A percentile compares a stretch with the other conserved stretches of the same genome.
These are phyloP conservation scores for Schwanniomyces yamadae DNA, from an alignment of 805 yeast species.

Conservation along the genomic window DNA sequence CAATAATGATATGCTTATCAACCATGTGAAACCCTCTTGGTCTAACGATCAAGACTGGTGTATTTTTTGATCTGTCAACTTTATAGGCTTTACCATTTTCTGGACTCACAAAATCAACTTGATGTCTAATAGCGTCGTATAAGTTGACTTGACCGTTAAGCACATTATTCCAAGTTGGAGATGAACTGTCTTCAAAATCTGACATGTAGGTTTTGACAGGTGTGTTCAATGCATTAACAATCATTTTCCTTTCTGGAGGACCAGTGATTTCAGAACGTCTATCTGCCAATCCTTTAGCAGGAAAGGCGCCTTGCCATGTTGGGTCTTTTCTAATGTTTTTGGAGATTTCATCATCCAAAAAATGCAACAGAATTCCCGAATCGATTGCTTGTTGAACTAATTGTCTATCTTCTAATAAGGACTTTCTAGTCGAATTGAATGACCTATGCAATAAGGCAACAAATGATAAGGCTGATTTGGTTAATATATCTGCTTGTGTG, in stretches of 20 bases:
- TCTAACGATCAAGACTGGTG: slow-evolving; percentile 18
- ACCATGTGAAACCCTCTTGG: slow-evolving; percentile 26
- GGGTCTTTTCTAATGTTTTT: slow-evolving; percentile 13
- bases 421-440: slow-evolving; percentile 15
- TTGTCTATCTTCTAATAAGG: slow-evolving; percentile 15
- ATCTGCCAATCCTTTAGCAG: slow-evolving; percentile 17
- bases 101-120: slow-evolving; percentile 14
- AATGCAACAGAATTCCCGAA: slow-evolving; percentile 13
- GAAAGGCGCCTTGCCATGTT: slow-evolving; percentile 18
- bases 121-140: slow-evolving; percentile 19
- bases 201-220: slow-evolving; percentile 21
- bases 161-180: slow-evolving; percentile 20
- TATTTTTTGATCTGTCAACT: slow-evolving; percentile 21
- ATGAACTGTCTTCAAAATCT: slow-evolving; percentile 19
- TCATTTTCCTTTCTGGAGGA: slow-evolving; percentile 23
- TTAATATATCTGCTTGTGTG: slow-evolving; percentile 19
- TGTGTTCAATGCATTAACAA: slow-evolving; percentile 21
- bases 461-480: slow-evolving; percentile 17
- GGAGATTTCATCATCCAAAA: slow-evolving; percentile 12
- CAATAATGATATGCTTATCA: slow-evolving; percentile 18
- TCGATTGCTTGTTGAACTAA: slow-evolving; percentile 14
- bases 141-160: slow-evolving; percentile 21
- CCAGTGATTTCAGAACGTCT: slow-evolving; percentile 23
- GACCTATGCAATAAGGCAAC: slow-evolving; percentile 19
- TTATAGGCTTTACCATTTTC: slow-evolving; percentile 36